Conservation (phyloP, 768 basidiomycete genomes). For the Boletus reticulatus region DNA sequence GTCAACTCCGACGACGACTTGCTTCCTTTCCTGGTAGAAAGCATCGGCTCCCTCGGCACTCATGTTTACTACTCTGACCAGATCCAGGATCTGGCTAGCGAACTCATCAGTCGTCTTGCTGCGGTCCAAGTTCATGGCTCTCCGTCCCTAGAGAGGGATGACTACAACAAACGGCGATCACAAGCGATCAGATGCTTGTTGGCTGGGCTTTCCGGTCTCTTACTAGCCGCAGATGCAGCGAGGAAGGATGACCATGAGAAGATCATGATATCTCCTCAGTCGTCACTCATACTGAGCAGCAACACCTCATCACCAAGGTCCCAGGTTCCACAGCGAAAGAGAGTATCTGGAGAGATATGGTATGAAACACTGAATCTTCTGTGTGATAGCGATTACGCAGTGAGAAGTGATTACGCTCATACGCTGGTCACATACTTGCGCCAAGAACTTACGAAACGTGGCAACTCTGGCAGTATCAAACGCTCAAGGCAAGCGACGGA, state of each 20-base stretch:
- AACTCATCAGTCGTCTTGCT: slow-evolving; percentile 73
- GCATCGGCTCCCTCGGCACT: slow-evolving; percentile 80
- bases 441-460: slow-evolving; percentile 67
- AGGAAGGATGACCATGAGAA: slow-evolving; percentile 25
- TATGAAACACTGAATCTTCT: slow-evolving; percentile 85
- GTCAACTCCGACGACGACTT: slow-evolving; percentile 62
- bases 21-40: slow-evolving; percentile 65
- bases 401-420: slow-evolving; percentile 74
- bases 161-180: slow-evolving; percentile 46
- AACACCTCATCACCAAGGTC: slow-evolving; percentile 23
- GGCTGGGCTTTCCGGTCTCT: slow-evolving; percentile 66
- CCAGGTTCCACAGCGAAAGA: slow-evolving; percentile 55
- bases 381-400: slow-evolving; percentile 74
- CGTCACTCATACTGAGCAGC: slow-evolving; percentile 29
- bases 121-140: slow-evolving; percentile 66
- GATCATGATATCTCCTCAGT: slow-evolving; percentile 15
- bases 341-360: slow-evolving; percentile 82
- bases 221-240: slow-evolving; percentile 54
- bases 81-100: slow-evolving; percentile 87
- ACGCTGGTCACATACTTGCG: slow-evolving; percentile 75
- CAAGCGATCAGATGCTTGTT: slow-evolving; percentile 71
- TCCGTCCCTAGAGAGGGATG: slow-evolving; percentile 37
- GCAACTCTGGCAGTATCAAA: slow-evolving; percentile 45
- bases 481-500: slow-evolving; percentile 47
- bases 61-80: slow-evolving; percentile 97